phyloP scores from a whole-genome alignment of 2,329 filamentous ascomycete species.

The Trichoderma arundinaceum region DNA sequence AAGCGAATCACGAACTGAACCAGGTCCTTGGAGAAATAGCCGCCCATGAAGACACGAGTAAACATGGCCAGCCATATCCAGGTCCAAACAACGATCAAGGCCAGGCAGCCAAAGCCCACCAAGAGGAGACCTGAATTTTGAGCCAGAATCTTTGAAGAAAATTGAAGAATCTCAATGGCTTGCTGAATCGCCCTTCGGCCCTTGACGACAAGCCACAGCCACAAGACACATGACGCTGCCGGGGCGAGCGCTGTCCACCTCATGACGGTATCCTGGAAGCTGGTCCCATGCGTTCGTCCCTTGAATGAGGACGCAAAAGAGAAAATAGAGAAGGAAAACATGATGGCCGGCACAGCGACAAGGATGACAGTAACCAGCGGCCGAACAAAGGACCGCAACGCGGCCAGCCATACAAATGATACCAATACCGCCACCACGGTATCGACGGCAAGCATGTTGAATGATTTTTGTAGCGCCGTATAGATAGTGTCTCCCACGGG shows the following conservation, averaged over 20 bases:
- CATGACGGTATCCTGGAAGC: conserved; percentile 88
- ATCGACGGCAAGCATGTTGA: conserved; percentile 87
- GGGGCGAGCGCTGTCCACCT: conserved; percentile 84
- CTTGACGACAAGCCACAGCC: conserved; percentile 83
- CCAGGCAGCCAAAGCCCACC: conserved; percentile 80
- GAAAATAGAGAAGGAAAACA: conserved; percentile 90
- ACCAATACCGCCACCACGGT: conserved; percentile 89
- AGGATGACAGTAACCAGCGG: conserved; percentile 82
- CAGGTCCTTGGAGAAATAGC: conserved; percentile 71
- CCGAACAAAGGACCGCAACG: conserved; percentile 85
- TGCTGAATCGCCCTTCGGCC: conserved; percentile 80
- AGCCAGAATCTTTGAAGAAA: conserved; percentile 84
- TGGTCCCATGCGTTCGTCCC: conserved; percentile 73
- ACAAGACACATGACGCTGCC: conserved; percentile 72
- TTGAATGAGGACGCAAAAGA: conserved; percentile 89
- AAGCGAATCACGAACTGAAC: conserved; percentile 78
- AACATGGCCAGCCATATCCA: conserved; percentile 99
- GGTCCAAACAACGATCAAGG: conserved; percentile 81
- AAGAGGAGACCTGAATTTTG: conserved; percentile 82
- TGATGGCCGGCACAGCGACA: conserved; percentile 81
- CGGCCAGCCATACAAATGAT: conserved; percentile 86
- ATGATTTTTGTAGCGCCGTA: conserved; percentile 82
- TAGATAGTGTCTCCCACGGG: conserved; percentile 94
- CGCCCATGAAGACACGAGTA: conserved; percentile 91
- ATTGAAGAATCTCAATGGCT: conserved; percentile 88